phyloP scores from a whole-genome alignment of 352 stramenopile species.

The Globisporangium carolinianum region DNA sequence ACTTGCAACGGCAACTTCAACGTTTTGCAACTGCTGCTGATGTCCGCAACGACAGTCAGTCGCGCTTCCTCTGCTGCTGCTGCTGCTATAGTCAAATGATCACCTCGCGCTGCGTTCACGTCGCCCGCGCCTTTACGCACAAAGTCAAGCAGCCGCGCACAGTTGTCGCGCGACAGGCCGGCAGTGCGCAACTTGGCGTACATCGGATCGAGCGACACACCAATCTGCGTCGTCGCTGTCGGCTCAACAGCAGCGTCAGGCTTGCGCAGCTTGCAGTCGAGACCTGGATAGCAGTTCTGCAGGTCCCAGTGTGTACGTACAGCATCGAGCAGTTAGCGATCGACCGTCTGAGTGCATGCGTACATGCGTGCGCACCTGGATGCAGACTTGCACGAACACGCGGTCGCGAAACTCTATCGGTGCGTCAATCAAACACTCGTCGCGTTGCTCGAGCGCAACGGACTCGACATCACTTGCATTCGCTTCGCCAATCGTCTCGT shows the following conservation, averaged over 20 bases:
- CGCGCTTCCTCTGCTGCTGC: too few species aligned
- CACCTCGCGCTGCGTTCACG: slow-evolving; percentile 27
- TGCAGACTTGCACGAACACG: slow-evolving; percentile 65
- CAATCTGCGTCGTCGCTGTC: slow-evolving; percentile 22
- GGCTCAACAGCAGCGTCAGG: background rate
- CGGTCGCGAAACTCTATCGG: slow-evolving; percentile 48
- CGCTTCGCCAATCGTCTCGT: slow-evolving; percentile 17
- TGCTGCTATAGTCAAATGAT: background rate
- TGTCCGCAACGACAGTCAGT: too few species aligned
- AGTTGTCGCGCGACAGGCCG: slow-evolving; percentile 43
- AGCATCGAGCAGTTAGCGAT: background rate
- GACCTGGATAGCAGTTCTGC: slow-evolving; percentile 55
- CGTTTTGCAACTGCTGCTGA: too few species aligned
- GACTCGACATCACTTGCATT: slow-evolving; percentile 11
- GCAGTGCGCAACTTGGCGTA: slow-evolving; percentile 62
- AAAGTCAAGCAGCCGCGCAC: slow-evolving; percentile 38
- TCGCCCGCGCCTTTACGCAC: slow-evolving; percentile 48
- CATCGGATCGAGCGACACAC: slow-evolving; percentile 53
- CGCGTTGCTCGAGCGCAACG: slow-evolving; percentile 15
- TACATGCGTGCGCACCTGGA: slow-evolving; percentile 34
- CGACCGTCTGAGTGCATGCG: background rate
- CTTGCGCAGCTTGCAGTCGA: slow-evolving; percentile 58
- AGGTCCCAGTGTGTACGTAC: background rate
- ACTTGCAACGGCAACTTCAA: too few species aligned
- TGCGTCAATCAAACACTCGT: slow-evolving; percentile 23